A percentile compares a stretch with the other conserved stretches of the same genome.
These are phyloP conservation scores for Cicer cuneatum DNA, from an alignment of 306 rosid genomes.

Conservation along the genomic window DNA sequence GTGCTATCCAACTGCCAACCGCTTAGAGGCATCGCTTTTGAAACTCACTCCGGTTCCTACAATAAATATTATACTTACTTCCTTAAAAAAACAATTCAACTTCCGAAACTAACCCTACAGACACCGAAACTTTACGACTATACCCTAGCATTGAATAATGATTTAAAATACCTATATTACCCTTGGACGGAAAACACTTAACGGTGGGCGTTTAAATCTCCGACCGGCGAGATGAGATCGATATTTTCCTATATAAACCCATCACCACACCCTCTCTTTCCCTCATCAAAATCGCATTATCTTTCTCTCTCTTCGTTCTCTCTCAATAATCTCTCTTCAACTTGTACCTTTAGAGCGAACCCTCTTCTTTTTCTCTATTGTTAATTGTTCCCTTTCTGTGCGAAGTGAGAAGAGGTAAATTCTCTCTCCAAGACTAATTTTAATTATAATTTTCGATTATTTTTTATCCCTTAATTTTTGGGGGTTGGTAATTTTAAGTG, in stretches of 20 bases:
- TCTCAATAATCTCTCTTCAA: slow-evolving; percentile 11
- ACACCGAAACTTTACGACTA: neutral
- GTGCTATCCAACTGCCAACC: neutral
- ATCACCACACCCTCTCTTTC: slow-evolving; percentile 56
- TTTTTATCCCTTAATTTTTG: neutral
- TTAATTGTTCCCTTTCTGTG: slow-evolving; percentile 21
- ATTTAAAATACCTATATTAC: neutral
- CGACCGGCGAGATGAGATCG: slow-evolving; percentile 52
- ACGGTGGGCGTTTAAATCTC: slow-evolving; percentile 53
- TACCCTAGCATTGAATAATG: neutral
- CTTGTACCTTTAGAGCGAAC: slow-evolving; percentile 50
- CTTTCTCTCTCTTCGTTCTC: slow-evolving; percentile 27
- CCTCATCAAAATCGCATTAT: slow-evolving; percentile 60
- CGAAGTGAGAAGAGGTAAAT: slow-evolving; percentile 64
- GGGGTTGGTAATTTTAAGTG: slow-evolving; percentile 34
- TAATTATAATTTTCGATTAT: slow-evolving; percentile 20
- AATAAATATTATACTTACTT: too few species aligned
- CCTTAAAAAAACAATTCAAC: rapidly evolving
- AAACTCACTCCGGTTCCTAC: neutral
- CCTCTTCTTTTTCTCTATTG: slow-evolving; percentile 35
- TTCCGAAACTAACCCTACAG: slow-evolving; percentile 24
- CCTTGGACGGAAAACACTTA: slow-evolving; percentile 46
- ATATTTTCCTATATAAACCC: slow-evolving; percentile 89
- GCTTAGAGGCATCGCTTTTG: neutral
- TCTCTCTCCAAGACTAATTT: slow-evolving; percentile 45